phyloP scores from a whole-genome alignment of 306 rosid genomes.

The Castanospermum australe region DNA sequence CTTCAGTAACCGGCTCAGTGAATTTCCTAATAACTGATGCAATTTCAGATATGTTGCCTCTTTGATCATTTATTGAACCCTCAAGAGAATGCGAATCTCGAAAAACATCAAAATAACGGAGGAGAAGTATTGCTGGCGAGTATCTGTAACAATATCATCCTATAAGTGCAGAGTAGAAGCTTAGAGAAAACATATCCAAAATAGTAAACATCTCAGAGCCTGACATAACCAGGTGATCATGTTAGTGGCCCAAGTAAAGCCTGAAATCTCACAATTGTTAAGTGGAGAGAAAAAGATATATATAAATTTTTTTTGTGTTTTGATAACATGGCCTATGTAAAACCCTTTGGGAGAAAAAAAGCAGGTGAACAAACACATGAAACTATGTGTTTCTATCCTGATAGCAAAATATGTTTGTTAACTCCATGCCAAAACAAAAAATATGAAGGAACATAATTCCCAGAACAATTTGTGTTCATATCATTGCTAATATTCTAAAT shows the following conservation, averaged over 20 bases:
- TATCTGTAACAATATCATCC: constrained; percentile 57
- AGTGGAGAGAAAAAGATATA: neutral
- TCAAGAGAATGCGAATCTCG: constrained; percentile 62
- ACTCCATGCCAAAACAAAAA: neutral
- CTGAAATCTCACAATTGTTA: neutral
- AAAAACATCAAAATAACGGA: constrained; percentile 90
- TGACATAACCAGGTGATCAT: constrained; percentile 10
- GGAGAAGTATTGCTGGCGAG: constrained; percentile 86
- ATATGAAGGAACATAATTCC: neutral
- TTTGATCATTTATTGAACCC: constrained; percentile 66
- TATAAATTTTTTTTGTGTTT: neutral
- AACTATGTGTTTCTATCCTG: constrained; percentile 3
- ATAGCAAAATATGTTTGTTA: neutral
- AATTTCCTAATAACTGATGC: constrained; percentile 81
- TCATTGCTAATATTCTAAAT: constrained; percentile 5
- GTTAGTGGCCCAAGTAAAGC: constrained; percentile 8
- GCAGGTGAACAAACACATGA: neutral
- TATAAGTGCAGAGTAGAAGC: constrained; percentile 18
- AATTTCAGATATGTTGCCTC: constrained; percentile 68
- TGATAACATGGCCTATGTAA: neutral
- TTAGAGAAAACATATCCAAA: constrained; percentile 21
- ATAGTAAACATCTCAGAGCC: constrained; percentile 19
- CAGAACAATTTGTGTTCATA: neutral
- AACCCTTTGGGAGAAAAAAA: neutral
- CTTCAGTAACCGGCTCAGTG: constrained; percentile 69